Conservation (phyloP, 2,329 filamentous ascomycete genomes). For the Emergomyces orientalis region DNA sequence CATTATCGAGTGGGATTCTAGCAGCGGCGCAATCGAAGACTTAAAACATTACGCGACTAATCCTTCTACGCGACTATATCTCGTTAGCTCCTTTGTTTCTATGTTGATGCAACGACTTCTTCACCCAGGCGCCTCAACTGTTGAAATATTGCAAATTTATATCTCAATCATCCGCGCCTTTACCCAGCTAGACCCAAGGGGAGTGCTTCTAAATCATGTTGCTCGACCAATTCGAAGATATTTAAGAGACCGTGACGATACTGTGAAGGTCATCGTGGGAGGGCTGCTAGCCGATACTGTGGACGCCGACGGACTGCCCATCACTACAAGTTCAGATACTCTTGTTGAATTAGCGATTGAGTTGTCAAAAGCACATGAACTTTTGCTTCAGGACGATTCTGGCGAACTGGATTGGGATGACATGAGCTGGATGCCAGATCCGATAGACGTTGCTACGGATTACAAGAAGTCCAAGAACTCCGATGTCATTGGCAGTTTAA, state of each 20-base stretch:
- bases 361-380: slow-evolving; percentile 36
- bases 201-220: slow-evolving; percentile 57
- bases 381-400: slow-evolving; percentile 37
- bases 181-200: slow-evolving; percentile 53
- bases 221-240: slow-evolving; percentile 55
- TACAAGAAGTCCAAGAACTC: slow-evolving; percentile 82
- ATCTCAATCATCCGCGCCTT: slow-evolving; percentile 59
- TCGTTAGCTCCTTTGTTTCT: slow-evolving; percentile 46
- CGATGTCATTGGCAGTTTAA: slow-evolving; percentile 84
- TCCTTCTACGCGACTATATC: slow-evolving; percentile 45
- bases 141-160: slow-evolving; percentile 58
- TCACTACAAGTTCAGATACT: slow-evolving; percentile 30
- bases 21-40: slow-evolving; percentile 51
- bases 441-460: slow-evolving; percentile 83
- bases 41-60: slow-evolving; percentile 49
- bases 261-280: slow-evolving; percentile 54
- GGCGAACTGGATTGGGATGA: slow-evolving; percentile 82
- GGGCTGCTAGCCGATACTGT: slow-evolving; percentile 51
- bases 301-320: slow-evolving; percentile 28
- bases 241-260: slow-evolving; percentile 55
- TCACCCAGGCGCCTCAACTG: slow-evolving; percentile 56
- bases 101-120: slow-evolving; percentile 48
- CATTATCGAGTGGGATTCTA: slow-evolving; percentile 52
- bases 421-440: slow-evolving; percentile 86
- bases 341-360: slow-evolving; percentile 47